A percentile compares a stretch with the other conserved stretches of the same genome.
These are phyloP conservation scores for Draba incana DNA, from an alignment of 345 rosid species.

Conservation along the genomic window DNA sequence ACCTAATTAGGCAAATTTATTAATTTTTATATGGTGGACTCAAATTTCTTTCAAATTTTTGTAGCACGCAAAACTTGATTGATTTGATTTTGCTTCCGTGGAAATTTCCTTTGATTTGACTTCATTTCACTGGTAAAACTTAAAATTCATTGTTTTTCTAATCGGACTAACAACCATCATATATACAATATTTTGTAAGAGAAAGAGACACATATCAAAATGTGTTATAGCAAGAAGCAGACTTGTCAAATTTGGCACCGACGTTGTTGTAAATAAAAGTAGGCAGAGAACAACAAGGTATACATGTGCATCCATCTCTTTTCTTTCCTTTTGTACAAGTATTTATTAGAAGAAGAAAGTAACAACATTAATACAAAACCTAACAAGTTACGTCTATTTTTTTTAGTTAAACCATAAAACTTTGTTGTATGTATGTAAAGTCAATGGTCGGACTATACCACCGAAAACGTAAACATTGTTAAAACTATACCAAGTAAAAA, in stretches of 20 bases:
- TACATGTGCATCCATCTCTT: conserved; percentile 38
- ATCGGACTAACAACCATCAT: not conserved
- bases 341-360: conserved; percentile 4
- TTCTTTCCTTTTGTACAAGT: conserved; percentile 17
- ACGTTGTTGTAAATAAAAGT: conserved; percentile 16
- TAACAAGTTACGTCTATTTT: not conserved
- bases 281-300: conserved; percentile 22
- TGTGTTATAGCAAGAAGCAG: conserved; percentile 4
- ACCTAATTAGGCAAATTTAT: conserved; percentile 38
- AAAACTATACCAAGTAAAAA: not conserved
- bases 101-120: conserved; percentile 22
- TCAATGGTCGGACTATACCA: conserved; percentile 1
- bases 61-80: conserved; percentile 40
- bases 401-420: conserved; percentile 2
- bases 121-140: not conserved
- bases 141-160: no score
- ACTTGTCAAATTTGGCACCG: conserved; percentile 40
- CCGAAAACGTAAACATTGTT: not conserved
- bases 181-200: not conserved
- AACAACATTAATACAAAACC: conserved; percentile 18
- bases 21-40: conserved; percentile 14
- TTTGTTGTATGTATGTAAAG: not conserved
- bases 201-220: conserved; percentile 29
- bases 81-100: conserved; percentile 6
- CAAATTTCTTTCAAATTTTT: not conserved